Evolutionary conservation across 208 protist genomes (phyloP), one percentile per base, ranked within the genome.

Genomic region (Trypanosoma scelopori): DNA sequence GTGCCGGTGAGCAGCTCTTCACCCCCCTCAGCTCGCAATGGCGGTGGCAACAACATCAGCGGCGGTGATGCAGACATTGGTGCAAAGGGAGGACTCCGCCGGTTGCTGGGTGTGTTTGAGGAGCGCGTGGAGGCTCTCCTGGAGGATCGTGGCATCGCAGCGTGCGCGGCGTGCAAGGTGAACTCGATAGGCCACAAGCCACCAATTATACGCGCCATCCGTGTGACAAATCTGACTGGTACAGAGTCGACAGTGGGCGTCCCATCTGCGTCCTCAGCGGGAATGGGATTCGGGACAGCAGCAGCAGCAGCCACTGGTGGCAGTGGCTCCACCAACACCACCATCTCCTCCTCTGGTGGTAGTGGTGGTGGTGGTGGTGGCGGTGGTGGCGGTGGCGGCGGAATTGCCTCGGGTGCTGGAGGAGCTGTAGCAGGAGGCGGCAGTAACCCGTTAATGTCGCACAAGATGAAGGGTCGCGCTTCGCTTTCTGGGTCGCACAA

Each of bases 91-190:
- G 20, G 30, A 25, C n/a, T 43, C 3, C n/a, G 22, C 5, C 48
- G 55, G 12, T 30, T 74, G 27, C 13, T 79, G 16, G 23, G 20
- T n/a, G 7, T 55, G 25, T 28, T 91, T 30, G 88, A 94, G 63
- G 88, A 91, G 62, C 78, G 82, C 22, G 75, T 95, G 41, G 84
- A 81, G 41, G 89, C 85, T n/a, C 12, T 79, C 28, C 72, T 95
- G 35, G 85, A 95, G 53, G 89, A 95, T 65, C 80, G 86, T 28
- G 89, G 89, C 37, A 78, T 95, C 39, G 85, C 89, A 15, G 74
- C 79, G 23, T 87, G 79, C 45, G 81, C 84, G 0, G 75, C 82
- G 28, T 87, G 85, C n/a, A 78, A 72, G 27, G 67, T 95, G 23
- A 62, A 81, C 37, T 84, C 84, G 18, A 64, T 91, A 56, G 89